A percentile compares a stretch with the other conserved stretches of the same genome.
phyloP scores from a whole-genome alignment of 441 rosid species.

The Pelargonium exstipulatum region DNA sequence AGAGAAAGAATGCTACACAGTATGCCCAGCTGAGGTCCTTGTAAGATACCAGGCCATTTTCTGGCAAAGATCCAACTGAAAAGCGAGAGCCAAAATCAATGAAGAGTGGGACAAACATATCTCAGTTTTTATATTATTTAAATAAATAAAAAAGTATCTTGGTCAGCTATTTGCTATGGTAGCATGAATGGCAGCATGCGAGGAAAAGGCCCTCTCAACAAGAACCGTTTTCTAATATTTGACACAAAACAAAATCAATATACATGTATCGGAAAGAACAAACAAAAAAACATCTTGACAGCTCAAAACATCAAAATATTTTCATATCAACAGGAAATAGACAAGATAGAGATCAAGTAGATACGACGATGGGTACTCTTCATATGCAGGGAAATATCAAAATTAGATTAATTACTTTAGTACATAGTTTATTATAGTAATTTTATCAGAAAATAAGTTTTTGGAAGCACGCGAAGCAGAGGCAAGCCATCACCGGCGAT shows the following conservation, averaged over 20 bases:
- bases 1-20: constrained; percentile 71
- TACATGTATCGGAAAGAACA: neutral
- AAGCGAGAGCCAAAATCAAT: constrained; percentile 20
- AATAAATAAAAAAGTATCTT: neutral
- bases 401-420: no score
- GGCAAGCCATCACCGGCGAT: no score
- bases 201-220: neutral
- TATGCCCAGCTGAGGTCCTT: constrained; percentile 83
- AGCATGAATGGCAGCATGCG: neutral
- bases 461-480: neutral
- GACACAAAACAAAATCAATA: neutral
- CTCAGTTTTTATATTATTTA: neutral
- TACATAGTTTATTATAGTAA: neutral
- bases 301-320: neutral
- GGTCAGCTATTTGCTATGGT: neutral
- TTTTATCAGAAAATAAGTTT: no score
- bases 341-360: neutral
- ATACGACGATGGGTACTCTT: neutral
- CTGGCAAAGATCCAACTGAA: constrained; percentile 99
- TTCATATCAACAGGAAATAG: neutral
- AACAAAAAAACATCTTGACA: neutral
- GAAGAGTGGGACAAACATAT: constrained; percentile 5
- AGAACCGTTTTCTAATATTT: neutral
- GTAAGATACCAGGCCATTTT: constrained; percentile 85
- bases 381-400: neutral